A percentile compares a stretch with the other conserved stretches of the same genome.
Conservation (phyloP, 2,329 filamentous ascomycete species). For the Geosmithia morbida region DNA sequence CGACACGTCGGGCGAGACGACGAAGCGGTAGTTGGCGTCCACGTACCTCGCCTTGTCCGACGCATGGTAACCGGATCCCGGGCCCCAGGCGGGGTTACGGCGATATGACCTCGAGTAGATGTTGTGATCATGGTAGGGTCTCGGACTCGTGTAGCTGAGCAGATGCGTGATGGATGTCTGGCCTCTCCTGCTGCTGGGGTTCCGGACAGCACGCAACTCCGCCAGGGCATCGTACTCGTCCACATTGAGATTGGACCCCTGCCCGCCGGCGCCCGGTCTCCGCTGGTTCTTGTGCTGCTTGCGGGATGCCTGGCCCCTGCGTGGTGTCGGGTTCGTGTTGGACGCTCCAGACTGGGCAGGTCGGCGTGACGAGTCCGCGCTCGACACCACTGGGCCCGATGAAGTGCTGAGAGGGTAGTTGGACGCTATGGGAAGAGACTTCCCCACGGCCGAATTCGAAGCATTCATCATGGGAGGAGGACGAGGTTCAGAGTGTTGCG, state of each 20-base stretch:
- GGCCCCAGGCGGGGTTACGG: constrained; percentile 66
- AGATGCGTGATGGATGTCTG: constrained; percentile 96
- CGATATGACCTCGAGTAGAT: constrained; percentile 43
- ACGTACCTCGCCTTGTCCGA: constrained; percentile 82
- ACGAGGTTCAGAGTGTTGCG: not conserved
- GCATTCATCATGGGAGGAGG: constrained; percentile 16
- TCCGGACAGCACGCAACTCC: constrained; percentile 51
- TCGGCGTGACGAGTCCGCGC: constrained; percentile 36
- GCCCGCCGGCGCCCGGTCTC: constrained; percentile 37
- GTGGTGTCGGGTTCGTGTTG: constrained; percentile 29
- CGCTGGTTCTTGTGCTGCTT: constrained; percentile 77
- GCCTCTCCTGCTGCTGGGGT: constrained; percentile 59
- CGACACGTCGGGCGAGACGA: constrained; percentile 69
- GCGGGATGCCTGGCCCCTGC: constrained; percentile 62
- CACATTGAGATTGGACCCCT: constrained; percentile 22
- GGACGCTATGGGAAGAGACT: constrained; percentile 31
- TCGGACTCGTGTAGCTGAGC: constrained; percentile 77
- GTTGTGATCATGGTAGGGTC: constrained; percentile 47
- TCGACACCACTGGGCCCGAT: constrained; percentile 25
- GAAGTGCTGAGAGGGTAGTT: constrained; percentile 25
- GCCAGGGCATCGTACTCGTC: constrained; percentile 80
- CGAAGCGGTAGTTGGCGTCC: constrained; percentile 94
- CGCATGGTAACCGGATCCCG: constrained; percentile 79
- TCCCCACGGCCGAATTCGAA: constrained; percentile 24
- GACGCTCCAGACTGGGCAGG: constrained; percentile 20